These are phyloP conservation scores for Corynascus novoguineensis DNA, from an alignment of 495 filamentous ascomycete genomes.

Conservation along the genomic window DNA sequence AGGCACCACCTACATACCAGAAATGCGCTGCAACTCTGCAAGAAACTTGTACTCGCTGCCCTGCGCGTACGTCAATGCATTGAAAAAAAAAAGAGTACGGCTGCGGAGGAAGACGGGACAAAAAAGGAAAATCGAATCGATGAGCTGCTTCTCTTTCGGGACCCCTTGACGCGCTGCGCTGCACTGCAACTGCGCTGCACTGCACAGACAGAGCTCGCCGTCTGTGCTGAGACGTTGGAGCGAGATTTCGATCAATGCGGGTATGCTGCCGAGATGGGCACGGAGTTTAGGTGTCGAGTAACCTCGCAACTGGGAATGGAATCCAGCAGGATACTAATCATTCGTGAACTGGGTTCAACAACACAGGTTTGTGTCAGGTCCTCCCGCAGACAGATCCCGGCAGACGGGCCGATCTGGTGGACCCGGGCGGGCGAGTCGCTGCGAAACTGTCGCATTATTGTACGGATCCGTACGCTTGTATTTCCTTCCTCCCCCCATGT, in stretches of 20 bases:
- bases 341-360: neutral
- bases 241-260: neutral
- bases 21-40: neutral
- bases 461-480: too few relatives aligned
- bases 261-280: too few relatives aligned
- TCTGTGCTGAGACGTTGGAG: neutral
- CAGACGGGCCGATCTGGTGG: neutral
- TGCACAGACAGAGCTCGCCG: neutral
- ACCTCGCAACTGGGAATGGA: neutral
- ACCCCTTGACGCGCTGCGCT: neutral
- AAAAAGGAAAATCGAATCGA: neutral
- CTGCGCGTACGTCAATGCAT: too few relatives aligned
- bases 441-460: constrained; percentile 3
- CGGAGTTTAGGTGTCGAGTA: neutral
- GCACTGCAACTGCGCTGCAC: neutral
- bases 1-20: too few relatives aligned
- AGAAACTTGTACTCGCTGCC: too few relatives aligned
- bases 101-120: too few relatives aligned
- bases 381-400: neutral
- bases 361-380: neutral
- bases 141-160: too few relatives aligned
- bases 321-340: neutral
- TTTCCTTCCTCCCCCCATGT: neutral
- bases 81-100: too few relatives aligned
- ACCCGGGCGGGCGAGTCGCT: neutral